Evolutionary conservation across 2,329 filamentous ascomycete species (phyloP).

Genomic region (Akanthomyces muscarius): DNA sequence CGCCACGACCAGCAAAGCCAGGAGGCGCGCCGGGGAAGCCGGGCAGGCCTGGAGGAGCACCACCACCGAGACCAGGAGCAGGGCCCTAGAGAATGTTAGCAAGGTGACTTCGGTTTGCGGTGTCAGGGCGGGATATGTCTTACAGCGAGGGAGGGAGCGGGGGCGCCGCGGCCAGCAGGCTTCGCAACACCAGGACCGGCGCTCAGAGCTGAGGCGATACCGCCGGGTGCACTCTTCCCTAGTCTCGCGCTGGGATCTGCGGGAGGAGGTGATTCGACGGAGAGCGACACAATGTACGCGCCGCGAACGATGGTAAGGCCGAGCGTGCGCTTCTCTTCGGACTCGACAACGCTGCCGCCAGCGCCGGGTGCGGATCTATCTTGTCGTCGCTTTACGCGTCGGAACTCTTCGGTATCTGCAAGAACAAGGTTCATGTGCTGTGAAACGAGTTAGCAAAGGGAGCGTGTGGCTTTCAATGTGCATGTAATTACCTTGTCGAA

Average conservation of each 20-base stretch:
- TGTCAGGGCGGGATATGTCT: conserved; percentile 24
- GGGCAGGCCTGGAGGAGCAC: conserved; percentile 54
- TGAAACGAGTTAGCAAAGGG: conserved; percentile 12
- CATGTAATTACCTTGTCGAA: conserved; percentile 77
- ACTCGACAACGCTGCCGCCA: conserved; percentile 64
- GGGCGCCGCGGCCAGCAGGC: conserved; percentile 78
- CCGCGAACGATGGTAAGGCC: conserved; percentile 92
- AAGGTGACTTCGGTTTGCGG: background rate
- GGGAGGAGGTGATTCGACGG: conserved; percentile 91
- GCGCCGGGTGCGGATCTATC: conserved; percentile 63
- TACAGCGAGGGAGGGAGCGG: conserved; percentile 73
- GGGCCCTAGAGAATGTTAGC: conserved; percentile 54
- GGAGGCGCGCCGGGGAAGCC: conserved; percentile 48
- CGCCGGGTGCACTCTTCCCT: conserved; percentile 69
- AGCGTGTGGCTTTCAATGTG: conserved; percentile 17
- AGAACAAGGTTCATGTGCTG: conserved; percentile 99
- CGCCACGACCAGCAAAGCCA: conserved; percentile 49
- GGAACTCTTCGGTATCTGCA: conserved; percentile 97
- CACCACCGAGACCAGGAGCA: conserved; percentile 80
- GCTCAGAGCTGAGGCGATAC: conserved; percentile 65
- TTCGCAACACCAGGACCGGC: conserved; percentile 86
- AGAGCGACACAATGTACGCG: conserved; percentile 89
- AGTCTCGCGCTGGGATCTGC: conserved; percentile 88
- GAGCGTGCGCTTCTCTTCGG: conserved; percentile 95
- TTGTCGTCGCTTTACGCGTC: conserved; percentile 81